Percentiles rank a stretch among this genome's conserved stretches.
Evolutionary conservation across 768 basidiomycete species (phyloP).

Genomic region (Candolleomyces aberdarensis): DNA sequence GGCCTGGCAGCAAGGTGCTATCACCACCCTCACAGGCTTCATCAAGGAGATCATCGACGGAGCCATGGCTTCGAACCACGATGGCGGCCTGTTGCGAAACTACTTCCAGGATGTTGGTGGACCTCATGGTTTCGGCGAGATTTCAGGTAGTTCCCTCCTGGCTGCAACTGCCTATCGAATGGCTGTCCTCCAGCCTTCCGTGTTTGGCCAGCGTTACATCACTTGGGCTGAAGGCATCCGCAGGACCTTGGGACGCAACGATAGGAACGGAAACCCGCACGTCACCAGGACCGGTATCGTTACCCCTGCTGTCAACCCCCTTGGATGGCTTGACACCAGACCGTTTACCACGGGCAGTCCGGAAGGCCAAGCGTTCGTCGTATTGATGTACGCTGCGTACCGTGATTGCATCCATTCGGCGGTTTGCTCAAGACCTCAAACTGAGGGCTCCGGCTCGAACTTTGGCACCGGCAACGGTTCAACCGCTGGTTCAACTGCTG

Average conservation of each 20-base stretch:
- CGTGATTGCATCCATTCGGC: constrained; percentile 34
- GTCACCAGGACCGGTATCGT: constrained; percentile 28
- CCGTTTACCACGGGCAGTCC: constrained; percentile 37
- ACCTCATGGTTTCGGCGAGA: constrained; percentile 39
- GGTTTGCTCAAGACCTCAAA: constrained; percentile 12
- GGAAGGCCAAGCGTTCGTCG: constrained; percentile 39
- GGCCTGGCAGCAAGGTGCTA: constrained; percentile 22
- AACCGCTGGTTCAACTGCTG: neutral
- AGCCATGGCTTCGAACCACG: constrained; percentile 28
- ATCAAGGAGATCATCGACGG: constrained; percentile 47
- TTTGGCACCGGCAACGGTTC: neutral
- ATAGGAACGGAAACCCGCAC: constrained; percentile 23
- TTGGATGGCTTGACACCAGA: constrained; percentile 32
- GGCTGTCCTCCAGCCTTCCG: constrained; percentile 30
- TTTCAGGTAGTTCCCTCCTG: constrained; percentile 39
- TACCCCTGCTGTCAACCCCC: constrained; percentile 37
- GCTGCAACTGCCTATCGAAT: constrained; percentile 39
- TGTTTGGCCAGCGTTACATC: constrained; percentile 28
- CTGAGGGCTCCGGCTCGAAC: neutral
- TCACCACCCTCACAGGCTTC: constrained; percentile 27
- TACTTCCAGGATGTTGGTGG: constrained; percentile 30
- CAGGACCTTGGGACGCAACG: constrained; percentile 14
- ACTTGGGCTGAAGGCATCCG: constrained; percentile 35
- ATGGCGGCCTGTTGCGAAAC: constrained; percentile 38
- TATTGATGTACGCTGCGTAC: constrained; percentile 40